A percentile compares a stretch with the other conserved stretches of the same genome.
Evolutionary conservation across 2,329 filamentous ascomycete species (phyloP).

Genomic region (Fusarium fracticaudum): DNA sequence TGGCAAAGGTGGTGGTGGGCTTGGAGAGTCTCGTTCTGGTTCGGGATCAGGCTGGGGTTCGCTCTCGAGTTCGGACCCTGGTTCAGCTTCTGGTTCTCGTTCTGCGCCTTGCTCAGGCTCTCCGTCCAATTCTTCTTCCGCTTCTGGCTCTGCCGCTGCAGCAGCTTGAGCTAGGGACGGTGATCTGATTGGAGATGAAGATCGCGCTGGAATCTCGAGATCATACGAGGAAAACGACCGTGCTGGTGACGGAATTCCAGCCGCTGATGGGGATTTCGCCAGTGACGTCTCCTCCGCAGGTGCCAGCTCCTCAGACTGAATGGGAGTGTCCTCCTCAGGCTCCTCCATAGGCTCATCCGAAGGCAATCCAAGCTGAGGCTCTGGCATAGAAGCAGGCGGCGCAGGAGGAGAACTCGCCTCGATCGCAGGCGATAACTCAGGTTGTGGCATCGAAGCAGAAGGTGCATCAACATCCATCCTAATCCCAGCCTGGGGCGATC

Average conservation of each 20-base stretch:
- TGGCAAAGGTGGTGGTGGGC: not conserved
- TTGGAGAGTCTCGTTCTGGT: not conserved
- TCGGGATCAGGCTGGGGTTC: not conserved
- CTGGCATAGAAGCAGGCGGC: constrained; percentile 26
- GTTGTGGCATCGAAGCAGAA: constrained; percentile 31
- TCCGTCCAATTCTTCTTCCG: not conserved
- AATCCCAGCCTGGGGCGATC: constrained; percentile 46
- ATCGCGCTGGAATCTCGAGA: not conserved
- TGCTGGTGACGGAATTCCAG: constrained; percentile 3
- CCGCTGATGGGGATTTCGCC: not conserved
- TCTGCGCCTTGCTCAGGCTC: not conserved
- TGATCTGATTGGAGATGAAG: not conserved
- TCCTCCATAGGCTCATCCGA: not conserved
- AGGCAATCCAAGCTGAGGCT: not conserved
- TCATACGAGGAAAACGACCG: constrained; percentile 12
- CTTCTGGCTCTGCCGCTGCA: not conserved
- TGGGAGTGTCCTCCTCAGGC: not conserved
- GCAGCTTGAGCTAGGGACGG: not conserved
- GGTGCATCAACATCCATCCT: constrained; percentile 7
- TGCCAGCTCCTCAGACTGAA: not conserved
- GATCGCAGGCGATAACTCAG: constrained; percentile 2
- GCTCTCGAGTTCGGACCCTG: not conserved
- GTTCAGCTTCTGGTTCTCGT: not conserved
- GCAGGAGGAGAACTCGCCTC: constrained; percentile 2
- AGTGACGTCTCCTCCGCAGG: not conserved